phyloP scores from a whole-genome alignment of 164 flowering plant genomes.

The Dillenia suffruticosa region DNA sequence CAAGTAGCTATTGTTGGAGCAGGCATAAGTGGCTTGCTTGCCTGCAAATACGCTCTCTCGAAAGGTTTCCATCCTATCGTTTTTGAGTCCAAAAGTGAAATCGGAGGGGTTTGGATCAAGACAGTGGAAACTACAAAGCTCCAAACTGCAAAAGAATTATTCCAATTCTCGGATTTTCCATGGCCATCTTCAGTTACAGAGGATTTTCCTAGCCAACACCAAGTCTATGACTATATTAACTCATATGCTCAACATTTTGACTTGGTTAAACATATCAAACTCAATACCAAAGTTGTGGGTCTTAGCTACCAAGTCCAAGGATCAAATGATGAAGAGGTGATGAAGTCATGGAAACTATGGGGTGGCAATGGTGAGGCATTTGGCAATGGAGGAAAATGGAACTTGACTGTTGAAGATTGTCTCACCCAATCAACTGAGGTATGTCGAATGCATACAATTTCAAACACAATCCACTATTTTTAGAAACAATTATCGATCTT shows the following conservation, averaged over 20 bases:
- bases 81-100: conserved; percentile 2
- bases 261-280: conserved; percentile 15
- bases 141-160: conserved; percentile 31
- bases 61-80: conserved; percentile 37
- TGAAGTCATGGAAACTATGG: conserved; percentile 19
- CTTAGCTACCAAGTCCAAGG: conserved; percentile 15
- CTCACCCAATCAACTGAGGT: conserved; percentile 16
- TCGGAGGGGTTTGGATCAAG: conserved; percentile 19
- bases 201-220: conserved; percentile 23
- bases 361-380: conserved; percentile 23
- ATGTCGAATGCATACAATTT: not conserved
- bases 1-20: conserved; percentile 45
- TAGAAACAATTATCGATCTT: too few species aligned
- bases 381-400: conserved; percentile 15
- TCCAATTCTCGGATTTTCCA: conserved; percentile 47
- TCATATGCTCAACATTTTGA: conserved; percentile 24
- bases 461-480: too few species aligned
- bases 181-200: conserved; percentile 35
- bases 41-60: conserved; percentile 39
- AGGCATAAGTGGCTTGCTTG: conserved; percentile 48
- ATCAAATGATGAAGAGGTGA: conserved; percentile 10
- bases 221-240: conserved; percentile 32
- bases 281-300: conserved; percentile 15
- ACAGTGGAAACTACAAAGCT: conserved; percentile 34
- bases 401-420: conserved; percentile 11